Conservation (phyloP, 2,329 filamentous ascomycete species). For the Colletotrichum cordylinicola region DNA sequence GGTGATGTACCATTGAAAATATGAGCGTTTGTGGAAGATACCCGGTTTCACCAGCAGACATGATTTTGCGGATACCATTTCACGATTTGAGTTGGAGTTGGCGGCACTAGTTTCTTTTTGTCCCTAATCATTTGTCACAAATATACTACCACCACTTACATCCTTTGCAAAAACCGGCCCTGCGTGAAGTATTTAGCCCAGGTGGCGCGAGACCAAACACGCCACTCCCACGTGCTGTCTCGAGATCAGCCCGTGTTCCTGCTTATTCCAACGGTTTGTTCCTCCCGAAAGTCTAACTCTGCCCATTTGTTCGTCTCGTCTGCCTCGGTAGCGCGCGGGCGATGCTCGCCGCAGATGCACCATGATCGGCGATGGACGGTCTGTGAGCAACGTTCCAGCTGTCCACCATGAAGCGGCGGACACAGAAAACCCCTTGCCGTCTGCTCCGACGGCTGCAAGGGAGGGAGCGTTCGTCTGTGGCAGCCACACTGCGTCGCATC, state of each 20-base stretch:
- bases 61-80: neutral
- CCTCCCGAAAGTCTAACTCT: neutral
- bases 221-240: neutral
- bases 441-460: neutral
- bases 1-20: neutral
- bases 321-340: neutral
- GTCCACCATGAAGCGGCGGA: neutral
- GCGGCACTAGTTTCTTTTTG: neutral
- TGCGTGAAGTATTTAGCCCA: neutral
- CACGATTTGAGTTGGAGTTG: neutral
- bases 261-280: neutral
- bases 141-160: neutral
- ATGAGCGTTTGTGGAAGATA: conserved; percentile 5
- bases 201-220: neutral
- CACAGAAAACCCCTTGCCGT: neutral
- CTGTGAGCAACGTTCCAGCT: neutral
- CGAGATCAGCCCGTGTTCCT: neutral
- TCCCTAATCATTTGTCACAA: neutral
- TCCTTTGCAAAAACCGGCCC: neutral
- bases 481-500: neutral
- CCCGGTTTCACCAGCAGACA: neutral
- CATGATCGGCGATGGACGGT: neutral
- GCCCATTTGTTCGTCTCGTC: neutral
- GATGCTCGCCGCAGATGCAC: neutral
- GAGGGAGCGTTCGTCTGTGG: neutral